Percentiles rank a stretch among this genome's conserved stretches.
phyloP scores from a whole-genome alignment of 1,139 yeast genomes.

The Debaryomyces subglobosus region DNA sequence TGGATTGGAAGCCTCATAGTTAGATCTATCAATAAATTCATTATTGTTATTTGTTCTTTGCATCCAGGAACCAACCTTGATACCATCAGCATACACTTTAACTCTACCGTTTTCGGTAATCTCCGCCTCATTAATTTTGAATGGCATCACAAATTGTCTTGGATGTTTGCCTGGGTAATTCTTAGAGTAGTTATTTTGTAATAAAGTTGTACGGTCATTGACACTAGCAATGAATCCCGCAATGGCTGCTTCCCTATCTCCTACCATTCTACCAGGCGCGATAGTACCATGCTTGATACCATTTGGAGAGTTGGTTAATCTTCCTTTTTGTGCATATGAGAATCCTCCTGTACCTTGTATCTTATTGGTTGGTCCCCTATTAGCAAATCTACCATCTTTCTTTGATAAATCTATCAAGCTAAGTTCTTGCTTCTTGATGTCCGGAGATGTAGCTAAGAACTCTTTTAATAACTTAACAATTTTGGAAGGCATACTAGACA shows the following conservation, averaged over 20 bases:
- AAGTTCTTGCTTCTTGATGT: constrained; percentile 23
- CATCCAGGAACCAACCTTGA: constrained; percentile 47
- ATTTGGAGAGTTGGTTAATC: constrained; percentile 72
- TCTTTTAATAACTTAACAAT: constrained; percentile 28
- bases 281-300: constrained; percentile 64
- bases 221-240: constrained; percentile 71
- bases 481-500: constrained; percentile 22
- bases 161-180: constrained; percentile 48
- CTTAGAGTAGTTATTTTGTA: constrained; percentile 45
- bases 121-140: constrained; percentile 45
- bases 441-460: constrained; percentile 26
- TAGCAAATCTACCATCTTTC: constrained; percentile 15
- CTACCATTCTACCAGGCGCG: constrained; percentile 72
- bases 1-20: constrained; percentile 36
- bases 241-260: constrained; percentile 59
- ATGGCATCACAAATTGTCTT: constrained; percentile 50
- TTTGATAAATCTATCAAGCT: constrained; percentile 27
- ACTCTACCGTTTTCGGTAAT: constrained; percentile 40
- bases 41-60: constrained; percentile 24
- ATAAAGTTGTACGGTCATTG: constrained; percentile 40
- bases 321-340: constrained; percentile 71
- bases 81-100: constrained; percentile 44
- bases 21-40: constrained; percentile 23
- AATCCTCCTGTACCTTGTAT: constrained; percentile 75
- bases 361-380: constrained; percentile 18